Base-by-base conservation (phyloP, 2,329 filamentous ascomycete species). In the Hortaea sp. region DNA sequence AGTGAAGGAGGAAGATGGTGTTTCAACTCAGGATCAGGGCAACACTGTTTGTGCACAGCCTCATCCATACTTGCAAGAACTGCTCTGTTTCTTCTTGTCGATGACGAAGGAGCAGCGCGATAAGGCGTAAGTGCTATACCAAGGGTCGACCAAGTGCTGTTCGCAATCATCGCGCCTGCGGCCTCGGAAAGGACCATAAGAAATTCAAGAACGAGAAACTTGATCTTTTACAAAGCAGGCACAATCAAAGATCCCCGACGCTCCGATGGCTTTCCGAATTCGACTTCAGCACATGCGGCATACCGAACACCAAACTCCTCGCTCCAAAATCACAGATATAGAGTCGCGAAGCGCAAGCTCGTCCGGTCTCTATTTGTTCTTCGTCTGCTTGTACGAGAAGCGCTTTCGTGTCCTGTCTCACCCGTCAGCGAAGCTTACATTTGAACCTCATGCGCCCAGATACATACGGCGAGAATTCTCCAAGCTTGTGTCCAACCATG, bases 401-500 rank as follows among this genome's bases (percentile, higher is more conserved):
- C 71, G 70, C 67, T 84, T 84, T 56, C 82, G 72, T 45, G 82
- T 85, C 50, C 81, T 85, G 57, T 7, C 29, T 27, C 20, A 12
- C 37, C 32, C 13, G 37, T 39, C 37, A 39, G 37, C 37, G 3
- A n/a, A n/a, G 10, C 10, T 27, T 13, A 27, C 10, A 20, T 20
- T 20, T 20, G 20, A 20, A 20, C 20, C 20, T 20, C 20, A 20
- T 20, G 20, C 6, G n/a, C 7, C 42, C 2, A 5, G 9, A 20
- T 13, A 79, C 87, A 61, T 78, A 95, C 88, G 79, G 73, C 52
- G 88, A 82, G 66, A 95, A 95, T 69, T 95, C 89, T 58, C 89
- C 89, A 56, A 95, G 75, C 70, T 95, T 95, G 68, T 92, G 85
- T 45, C 89, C 89, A 42, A 95, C 89, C 89, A 95, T 95, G 61